These are phyloP conservation scores for Celoporthe dispersa DNA, from an alignment of 2,329 filamentous ascomycete species.

Conservation along the genomic window DNA sequence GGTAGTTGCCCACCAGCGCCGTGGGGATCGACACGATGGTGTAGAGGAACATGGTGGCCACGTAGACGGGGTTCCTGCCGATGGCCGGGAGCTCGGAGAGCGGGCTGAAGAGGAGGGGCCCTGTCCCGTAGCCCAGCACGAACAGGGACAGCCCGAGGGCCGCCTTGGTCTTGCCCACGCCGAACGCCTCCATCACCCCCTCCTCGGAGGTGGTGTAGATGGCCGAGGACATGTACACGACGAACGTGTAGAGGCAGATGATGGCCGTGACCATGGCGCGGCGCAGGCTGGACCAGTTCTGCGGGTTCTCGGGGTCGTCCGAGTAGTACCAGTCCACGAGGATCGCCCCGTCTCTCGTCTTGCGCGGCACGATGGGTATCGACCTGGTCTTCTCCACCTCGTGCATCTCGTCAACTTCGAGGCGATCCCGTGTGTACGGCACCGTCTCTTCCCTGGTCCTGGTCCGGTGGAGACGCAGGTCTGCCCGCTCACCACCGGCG, in stretches of 20 bases:
- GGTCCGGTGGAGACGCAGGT: conserved; percentile 31
- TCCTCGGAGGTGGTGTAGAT: conserved; percentile 45
- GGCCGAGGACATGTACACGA: conserved; percentile 41
- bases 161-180: conserved; percentile 50
- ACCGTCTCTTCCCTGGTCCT: conserved; percentile 35
- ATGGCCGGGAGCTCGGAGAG: conserved; percentile 62
- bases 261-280: conserved; percentile 42
- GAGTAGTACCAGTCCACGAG: conserved; percentile 47
- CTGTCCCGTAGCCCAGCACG: conserved; percentile 48
- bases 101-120: conserved; percentile 61
- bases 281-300: conserved; percentile 51
- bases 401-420: conserved; percentile 34
- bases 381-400: conserved; percentile 37
- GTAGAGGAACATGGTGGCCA: conserved; percentile 70
- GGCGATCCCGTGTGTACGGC: conserved; percentile 34
- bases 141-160: conserved; percentile 61
- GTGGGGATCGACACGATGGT: conserved; percentile 69
- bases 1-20: conserved; percentile 64
- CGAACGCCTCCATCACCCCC: conserved; percentile 55
- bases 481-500: conserved; percentile 19
- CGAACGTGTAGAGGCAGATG: conserved; percentile 56
- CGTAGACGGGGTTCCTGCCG: conserved; percentile 70
- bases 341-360: conserved; percentile 37
- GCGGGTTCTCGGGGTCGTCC: conserved; percentile 56
- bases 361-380: conserved; percentile 37